Evolutionary conservation across 192 early-diverging fungal species (phyloP).

Genomic region (Podila verticillata): DNA sequence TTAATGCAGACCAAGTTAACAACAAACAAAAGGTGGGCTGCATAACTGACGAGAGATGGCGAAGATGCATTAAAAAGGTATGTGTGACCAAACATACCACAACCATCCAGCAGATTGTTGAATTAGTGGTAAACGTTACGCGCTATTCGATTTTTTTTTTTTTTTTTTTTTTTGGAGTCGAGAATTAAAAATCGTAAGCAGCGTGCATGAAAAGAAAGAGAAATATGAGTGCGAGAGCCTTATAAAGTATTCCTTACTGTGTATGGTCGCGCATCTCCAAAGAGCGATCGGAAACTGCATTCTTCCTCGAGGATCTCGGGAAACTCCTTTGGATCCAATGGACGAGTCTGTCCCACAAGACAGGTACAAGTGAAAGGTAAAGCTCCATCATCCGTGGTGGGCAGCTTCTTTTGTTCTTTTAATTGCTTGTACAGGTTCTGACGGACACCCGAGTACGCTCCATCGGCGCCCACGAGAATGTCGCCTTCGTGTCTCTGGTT

Average conservation of each 20-base stretch:
- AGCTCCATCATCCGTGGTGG: not conserved
- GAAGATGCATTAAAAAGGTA: too few species aligned
- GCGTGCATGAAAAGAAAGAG: not conserved
- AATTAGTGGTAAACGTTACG: not conserved
- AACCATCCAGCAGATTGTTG: slow-evolving; percentile 2
- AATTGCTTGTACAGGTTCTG: slow-evolving; percentile 8
- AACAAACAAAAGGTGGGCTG: too few species aligned
- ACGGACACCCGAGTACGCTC: slow-evolving; percentile 7
- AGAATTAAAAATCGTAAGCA: not conserved
- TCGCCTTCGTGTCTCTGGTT: slow-evolving; percentile 3
- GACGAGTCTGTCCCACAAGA: slow-evolving; percentile 5
- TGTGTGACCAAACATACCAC: not conserved
- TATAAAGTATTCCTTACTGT: not conserved
- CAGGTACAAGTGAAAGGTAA: slow-evolving; percentile 1
- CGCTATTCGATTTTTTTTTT: not conserved
- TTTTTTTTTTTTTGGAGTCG: not conserved
- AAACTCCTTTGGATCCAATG: slow-evolving; percentile 1
- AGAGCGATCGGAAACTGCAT: not conserved
- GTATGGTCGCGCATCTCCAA: not conserved
- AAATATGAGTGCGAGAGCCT: not conserved
- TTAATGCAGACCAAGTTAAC: too few species aligned
- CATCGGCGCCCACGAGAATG: slow-evolving; percentile 17
- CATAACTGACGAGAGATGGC: too few species aligned
- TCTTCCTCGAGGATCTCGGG: not conserved
- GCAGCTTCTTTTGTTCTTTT: not conserved